A percentile compares a stretch with the other conserved stretches of the same genome.
Evolutionary conservation across 768 basidiomycete species (phyloP).

Genomic region (Phanerochaete sordida): DNA sequence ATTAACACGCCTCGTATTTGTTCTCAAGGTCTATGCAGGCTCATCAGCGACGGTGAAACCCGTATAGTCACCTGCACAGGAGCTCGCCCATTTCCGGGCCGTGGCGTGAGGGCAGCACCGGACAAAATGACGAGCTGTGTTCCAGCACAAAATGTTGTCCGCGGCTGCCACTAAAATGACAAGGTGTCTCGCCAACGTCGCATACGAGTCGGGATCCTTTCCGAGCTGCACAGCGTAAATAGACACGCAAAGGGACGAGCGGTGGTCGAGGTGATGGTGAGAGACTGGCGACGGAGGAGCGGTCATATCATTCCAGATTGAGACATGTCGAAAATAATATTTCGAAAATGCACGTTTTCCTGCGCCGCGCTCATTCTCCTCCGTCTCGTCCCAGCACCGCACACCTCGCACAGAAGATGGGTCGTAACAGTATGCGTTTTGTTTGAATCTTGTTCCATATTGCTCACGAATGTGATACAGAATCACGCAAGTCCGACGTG

Average conservation of each 20-base stretch:
- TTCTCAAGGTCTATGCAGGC: background rate
- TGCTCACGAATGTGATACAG: slow-evolving; percentile 18
- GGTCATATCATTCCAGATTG: too few species aligned
- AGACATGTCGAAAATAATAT: too few species aligned
- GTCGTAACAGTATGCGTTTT: slow-evolving; percentile 37
- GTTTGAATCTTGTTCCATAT: background rate
- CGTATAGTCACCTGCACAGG: background rate
- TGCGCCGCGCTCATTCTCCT: too few species aligned
- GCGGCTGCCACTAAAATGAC: background rate
- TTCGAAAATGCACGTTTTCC: too few species aligned
- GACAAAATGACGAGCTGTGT: background rate
- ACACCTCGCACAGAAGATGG: slow-evolving; percentile 30
- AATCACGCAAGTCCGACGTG: slow-evolving; percentile 37
- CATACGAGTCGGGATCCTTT: too few species aligned
- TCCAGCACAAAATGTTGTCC: background rate
- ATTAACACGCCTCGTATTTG: background rate
- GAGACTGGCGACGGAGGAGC: too few species aligned
- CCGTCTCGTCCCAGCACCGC: background rate
- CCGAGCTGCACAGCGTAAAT: too few species aligned
- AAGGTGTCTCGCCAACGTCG: too few species aligned
- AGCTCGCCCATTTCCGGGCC: background rate
- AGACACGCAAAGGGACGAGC: too few species aligned
- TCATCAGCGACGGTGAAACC: background rate
- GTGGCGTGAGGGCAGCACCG: background rate
- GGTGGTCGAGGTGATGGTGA: too few species aligned